Conservation (phyloP, 257 asterid species). For the Solanum pinnatisectum region DNA sequence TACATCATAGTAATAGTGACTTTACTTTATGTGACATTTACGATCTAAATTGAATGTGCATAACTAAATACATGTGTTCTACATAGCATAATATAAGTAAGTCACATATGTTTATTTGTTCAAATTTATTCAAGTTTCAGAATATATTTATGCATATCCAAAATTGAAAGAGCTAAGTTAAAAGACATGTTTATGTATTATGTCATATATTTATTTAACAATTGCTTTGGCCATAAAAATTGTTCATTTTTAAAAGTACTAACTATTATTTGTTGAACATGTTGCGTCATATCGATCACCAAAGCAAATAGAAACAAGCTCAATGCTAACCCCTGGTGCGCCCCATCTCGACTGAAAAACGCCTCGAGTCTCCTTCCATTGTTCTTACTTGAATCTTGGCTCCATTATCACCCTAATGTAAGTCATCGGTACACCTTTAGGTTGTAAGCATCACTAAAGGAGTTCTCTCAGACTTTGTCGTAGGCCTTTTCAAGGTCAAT, state of each 20-base stretch:
- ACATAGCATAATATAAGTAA: no score
- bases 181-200: no score
- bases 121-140: no score
- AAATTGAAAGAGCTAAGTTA: not conserved
- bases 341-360: not conserved
- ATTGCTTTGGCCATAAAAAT: not conserved
- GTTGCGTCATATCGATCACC: not conserved
- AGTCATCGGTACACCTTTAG: not conserved
- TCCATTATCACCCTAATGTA: not conserved
- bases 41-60: no score
- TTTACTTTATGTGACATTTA: no score
- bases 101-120: fast-evolving
- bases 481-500: not conserved
- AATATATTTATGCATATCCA: not conserved
- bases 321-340: not conserved
- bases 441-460: no score
- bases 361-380: fast-evolving
- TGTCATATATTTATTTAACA: no score
- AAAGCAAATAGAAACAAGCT: not conserved
- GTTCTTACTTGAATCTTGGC: not conserved
- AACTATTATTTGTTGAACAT: no score
- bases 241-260: no score
- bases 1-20: not conserved
- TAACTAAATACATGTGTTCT: no score
- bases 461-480: no score